phyloP scores from a whole-genome alignment of 169 alveolate genomes.

The Plasmodium sp. region DNA sequence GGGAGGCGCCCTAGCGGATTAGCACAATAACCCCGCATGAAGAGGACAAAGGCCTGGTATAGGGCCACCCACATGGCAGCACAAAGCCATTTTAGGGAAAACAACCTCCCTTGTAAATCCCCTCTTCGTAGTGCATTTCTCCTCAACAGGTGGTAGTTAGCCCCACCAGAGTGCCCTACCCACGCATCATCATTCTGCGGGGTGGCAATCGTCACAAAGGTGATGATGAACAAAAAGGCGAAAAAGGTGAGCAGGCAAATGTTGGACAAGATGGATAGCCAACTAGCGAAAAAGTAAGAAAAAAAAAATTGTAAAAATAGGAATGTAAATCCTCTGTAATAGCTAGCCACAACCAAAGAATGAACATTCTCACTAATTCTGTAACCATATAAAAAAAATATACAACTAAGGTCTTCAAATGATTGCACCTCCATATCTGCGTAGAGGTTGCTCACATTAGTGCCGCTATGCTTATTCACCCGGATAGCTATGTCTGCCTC shows the following conservation, averaged over 20 bases:
- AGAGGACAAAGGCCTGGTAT: conserved; percentile 10
- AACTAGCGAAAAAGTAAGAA: conserved; percentile 17
- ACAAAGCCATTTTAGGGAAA: conserved; percentile 23
- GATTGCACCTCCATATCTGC: conserved; percentile 12
- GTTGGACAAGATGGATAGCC: conserved; percentile 20
- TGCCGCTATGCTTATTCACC: background rate
- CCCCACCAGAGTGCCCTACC: background rate
- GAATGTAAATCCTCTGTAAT: conserved; percentile 12
- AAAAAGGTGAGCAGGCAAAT: background rate
- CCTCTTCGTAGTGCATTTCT: background rate
- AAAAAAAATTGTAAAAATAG: conserved; percentile 56
- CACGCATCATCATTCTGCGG: background rate
- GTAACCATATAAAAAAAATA: conserved; percentile 40
- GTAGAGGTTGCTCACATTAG: conserved; percentile 19
- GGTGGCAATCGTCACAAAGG: background rate
- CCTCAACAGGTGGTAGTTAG: background rate
- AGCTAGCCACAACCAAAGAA: background rate
- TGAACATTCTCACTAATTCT: conserved; percentile 3
- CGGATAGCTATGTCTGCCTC: conserved; percentile 42
- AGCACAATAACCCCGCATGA: conserved; percentile 7
- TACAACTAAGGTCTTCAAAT: conserved; percentile 20
- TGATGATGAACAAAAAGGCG: background rate
- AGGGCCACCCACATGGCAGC: conserved; percentile 8
- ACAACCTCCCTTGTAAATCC: background rate
- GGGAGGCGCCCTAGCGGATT: background rate